Percentiles rank a stretch among this genome's conserved stretches.
These are phyloP conservation scores for Diaporthe citriasiana DNA, from an alignment of 2,329 filamentous ascomycete genomes.

Conservation along the genomic window DNA sequence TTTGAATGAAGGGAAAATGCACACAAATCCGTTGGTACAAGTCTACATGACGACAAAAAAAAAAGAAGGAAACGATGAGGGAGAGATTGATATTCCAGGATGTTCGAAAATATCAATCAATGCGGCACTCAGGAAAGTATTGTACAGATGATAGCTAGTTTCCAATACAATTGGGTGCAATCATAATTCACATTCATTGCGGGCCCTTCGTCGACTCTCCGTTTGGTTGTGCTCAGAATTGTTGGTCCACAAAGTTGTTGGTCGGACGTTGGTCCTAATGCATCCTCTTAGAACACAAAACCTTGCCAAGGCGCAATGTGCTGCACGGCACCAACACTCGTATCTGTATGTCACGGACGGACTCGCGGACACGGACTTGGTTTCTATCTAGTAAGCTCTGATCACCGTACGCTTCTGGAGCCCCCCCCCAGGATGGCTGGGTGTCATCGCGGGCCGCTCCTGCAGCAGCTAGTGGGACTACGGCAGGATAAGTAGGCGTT, in stretches of 20 bases:
- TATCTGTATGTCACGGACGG: conserved; percentile 22
- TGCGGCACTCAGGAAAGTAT: too few relatives aligned
- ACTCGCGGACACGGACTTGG: not conserved
- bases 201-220: not conserved
- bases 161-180: not conserved
- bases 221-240: not conserved
- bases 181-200: not conserved
- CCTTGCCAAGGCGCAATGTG: not conserved
- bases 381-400: not conserved
- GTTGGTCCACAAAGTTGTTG: conserved; percentile 1
- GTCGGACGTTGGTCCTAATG: conserved; percentile 3
- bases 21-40: not conserved
- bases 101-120: not conserved
- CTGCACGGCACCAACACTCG: conserved; percentile 14
- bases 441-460: conserved; percentile 31
- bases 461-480: conserved; percentile 30
- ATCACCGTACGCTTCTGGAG: not conserved
- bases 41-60: not conserved
- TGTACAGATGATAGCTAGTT: not conserved
- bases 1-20: not conserved
- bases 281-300: not conserved
- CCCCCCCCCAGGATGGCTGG: not conserved
- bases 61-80: not conserved
- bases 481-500: not conserved
- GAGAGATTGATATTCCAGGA: not conserved